Percentiles rank a stretch among this genome's conserved stretches.
Evolutionary conservation across 208 protist species (phyloP).

Genomic region (Balamuthia mandrillaris): DNA sequence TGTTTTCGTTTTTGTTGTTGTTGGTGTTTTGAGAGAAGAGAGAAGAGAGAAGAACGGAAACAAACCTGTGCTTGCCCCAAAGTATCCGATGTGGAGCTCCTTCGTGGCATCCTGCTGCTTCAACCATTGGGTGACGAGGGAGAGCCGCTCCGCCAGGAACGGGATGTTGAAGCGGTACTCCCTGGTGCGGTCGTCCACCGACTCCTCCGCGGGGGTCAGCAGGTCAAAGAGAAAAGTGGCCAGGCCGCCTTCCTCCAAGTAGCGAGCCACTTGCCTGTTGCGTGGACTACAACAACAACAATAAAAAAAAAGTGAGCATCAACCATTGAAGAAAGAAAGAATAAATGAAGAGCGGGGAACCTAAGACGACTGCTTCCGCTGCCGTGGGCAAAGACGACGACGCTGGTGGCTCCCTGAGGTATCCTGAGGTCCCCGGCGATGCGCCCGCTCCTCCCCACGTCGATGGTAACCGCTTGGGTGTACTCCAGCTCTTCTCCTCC

Average conservation of each 20-base stretch:
- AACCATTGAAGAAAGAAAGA: too few relatives aligned
- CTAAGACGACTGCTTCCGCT: constrained; percentile 15
- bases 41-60: too few relatives aligned
- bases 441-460: too few relatives aligned
- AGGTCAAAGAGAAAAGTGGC: constrained; percentile 35
- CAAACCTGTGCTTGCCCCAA: constrained; percentile 38
- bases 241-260: neutral
- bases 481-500: too few relatives aligned
- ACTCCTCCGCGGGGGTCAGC: constrained; percentile 26
- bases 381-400: constrained; percentile 41
- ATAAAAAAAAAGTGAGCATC: neutral
- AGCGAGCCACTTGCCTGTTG: constrained; percentile 16
- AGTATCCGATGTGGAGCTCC: constrained; percentile 27
- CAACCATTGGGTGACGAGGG: constrained; percentile 5
- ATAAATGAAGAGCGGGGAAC: neutral
- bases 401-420: neutral
- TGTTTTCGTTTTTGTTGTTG: too few relatives aligned
- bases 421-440: constrained; percentile 17
- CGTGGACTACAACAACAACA: neutral
- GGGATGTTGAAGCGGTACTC: constrained; percentile 34
- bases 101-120: neutral
- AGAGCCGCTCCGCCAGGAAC: constrained; percentile 27
- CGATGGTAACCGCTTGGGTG: too few relatives aligned
- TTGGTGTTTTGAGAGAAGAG: too few relatives aligned
- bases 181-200: constrained; percentile 21